phyloP scores from a whole-genome alignment of 805 yeast genomes.

The Metschnikowia lachancei region DNA sequence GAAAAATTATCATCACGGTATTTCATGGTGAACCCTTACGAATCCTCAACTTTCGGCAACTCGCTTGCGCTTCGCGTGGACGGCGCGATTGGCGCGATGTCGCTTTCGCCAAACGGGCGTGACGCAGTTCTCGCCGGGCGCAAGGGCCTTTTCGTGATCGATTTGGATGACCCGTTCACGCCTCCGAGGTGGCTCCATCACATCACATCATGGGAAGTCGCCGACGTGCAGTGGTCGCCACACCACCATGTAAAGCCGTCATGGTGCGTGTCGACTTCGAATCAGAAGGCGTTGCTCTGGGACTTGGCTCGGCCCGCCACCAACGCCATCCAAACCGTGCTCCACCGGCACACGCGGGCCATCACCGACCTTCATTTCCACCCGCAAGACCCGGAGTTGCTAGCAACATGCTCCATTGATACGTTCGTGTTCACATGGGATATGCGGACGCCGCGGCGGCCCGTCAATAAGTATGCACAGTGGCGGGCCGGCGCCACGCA shows the following conservation, averaged over 20 bases:
- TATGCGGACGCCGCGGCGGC: slow-evolving; percentile 71
- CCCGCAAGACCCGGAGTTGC: slow-evolving; percentile 75
- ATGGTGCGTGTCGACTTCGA: slow-evolving; percentile 92
- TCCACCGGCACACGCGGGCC: slow-evolving; percentile 90
- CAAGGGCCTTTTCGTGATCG: slow-evolving; percentile 84
- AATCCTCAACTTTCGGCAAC: slow-evolving; percentile 63
- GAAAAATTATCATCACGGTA: too few species aligned
- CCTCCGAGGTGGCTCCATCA: slow-evolving; percentile 94
- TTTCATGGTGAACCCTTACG: slow-evolving; percentile 28
- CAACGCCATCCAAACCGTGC: slow-evolving; percentile 76
- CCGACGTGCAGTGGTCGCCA: slow-evolving; percentile 98
- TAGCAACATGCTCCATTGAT: slow-evolving; percentile 93
- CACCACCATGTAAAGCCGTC: slow-evolving; percentile 81
- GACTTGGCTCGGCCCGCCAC: slow-evolving; percentile 70
- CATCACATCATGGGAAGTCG: slow-evolving; percentile 95
- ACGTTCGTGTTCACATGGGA: slow-evolving; percentile 90
- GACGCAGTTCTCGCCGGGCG: slow-evolving; percentile 88
- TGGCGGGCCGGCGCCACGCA: slow-evolving; percentile 95
- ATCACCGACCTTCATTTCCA: slow-evolving; percentile 95
- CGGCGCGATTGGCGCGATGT: slow-evolving; percentile 88
- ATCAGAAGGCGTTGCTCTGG: slow-evolving; percentile 95
- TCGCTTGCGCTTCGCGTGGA: slow-evolving; percentile 83
- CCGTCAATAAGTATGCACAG: slow-evolving; percentile 80
- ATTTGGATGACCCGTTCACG: slow-evolving; percentile 90
- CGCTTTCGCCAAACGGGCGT: slow-evolving; percentile 83